Percentiles rank a stretch among this genome's conserved stretches.
These are phyloP conservation scores for Malus orientalis DNA, from an alignment of 306 rosid species.

Conservation along the genomic window DNA sequence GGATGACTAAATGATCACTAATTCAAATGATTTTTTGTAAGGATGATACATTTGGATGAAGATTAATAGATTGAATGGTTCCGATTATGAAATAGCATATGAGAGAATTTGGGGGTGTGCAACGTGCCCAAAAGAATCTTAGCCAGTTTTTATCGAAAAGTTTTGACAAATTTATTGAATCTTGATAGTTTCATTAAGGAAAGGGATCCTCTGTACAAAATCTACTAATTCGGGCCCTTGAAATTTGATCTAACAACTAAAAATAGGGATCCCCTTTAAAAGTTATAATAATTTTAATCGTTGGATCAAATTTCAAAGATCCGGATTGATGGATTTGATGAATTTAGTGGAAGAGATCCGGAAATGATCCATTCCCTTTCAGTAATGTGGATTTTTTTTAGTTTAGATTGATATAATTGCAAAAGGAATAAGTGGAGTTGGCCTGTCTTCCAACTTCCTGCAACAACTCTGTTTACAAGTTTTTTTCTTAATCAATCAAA, in stretches of 20 bases:
- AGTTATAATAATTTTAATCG: too few species aligned
- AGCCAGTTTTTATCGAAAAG: background rate
- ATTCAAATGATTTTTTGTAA: too few species aligned
- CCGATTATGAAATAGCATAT: background rate
- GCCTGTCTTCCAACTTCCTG: background rate
- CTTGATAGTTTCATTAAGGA: background rate
- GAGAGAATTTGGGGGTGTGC: background rate
- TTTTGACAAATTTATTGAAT: background rate
- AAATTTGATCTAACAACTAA: too few species aligned
- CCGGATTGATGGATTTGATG: too few species aligned
- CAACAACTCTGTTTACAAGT: background rate
- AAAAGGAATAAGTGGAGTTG: background rate
- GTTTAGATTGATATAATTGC: background rate
- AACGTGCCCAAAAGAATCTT: background rate
- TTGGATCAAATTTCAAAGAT: too few species aligned
- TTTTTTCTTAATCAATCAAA: background rate
- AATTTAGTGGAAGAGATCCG: too few species aligned
- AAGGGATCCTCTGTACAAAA: too few species aligned
- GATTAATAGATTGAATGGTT: too few species aligned
- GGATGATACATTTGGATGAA: too few species aligned
- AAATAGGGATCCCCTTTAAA: too few species aligned
- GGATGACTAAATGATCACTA: too few species aligned
- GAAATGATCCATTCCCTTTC: too few species aligned
- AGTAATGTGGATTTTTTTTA: background rate
- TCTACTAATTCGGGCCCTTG: rapidly evolving